These are phyloP conservation scores for Acanthamoeba rhysodes DNA, from an alignment of 208 protist genomes.

Conservation along the genomic window DNA sequence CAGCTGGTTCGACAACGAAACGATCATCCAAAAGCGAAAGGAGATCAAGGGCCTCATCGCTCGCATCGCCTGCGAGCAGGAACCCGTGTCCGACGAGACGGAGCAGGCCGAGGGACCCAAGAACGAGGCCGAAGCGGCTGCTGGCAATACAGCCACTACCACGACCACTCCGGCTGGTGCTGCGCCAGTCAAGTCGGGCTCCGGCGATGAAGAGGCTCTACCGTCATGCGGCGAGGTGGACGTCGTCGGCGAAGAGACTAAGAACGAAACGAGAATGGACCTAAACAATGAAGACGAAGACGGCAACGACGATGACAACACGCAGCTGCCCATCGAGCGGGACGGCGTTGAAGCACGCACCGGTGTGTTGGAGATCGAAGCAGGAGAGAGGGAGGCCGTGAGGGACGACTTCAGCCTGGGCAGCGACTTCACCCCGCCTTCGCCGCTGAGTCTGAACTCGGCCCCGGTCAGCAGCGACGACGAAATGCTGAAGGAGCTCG, in stretches of 20 bases:
- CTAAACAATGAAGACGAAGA: background rate
- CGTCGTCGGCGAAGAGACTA: background rate
- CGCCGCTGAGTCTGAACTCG: no score
- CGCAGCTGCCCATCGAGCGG: background rate
- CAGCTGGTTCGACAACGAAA: background rate
- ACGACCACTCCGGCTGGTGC: no score
- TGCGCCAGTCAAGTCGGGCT: no score
- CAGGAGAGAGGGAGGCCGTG: background rate
- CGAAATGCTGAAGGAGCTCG: no score
- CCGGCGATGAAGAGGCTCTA: no score
- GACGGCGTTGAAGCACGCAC: background rate
- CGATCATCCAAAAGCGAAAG: background rate
- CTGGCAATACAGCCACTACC: no score
- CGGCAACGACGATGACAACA: background rate
- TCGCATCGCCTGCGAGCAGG: background rate
- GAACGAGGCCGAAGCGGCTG: no score
- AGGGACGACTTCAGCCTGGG: no score
- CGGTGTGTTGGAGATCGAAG: background rate
- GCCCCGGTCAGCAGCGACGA: no score
- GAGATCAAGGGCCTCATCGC: background rate
- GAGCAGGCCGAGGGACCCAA: background rate
- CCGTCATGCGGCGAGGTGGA: background rate
- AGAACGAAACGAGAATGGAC: background rate
- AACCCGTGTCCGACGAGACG: background rate
- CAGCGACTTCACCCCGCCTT: no score